A percentile compares a stretch with the other conserved stretches of the same genome.
Evolutionary conservation across 164 flowering plant genomes (phyloP).

Genomic region (Sedum album): DNA sequence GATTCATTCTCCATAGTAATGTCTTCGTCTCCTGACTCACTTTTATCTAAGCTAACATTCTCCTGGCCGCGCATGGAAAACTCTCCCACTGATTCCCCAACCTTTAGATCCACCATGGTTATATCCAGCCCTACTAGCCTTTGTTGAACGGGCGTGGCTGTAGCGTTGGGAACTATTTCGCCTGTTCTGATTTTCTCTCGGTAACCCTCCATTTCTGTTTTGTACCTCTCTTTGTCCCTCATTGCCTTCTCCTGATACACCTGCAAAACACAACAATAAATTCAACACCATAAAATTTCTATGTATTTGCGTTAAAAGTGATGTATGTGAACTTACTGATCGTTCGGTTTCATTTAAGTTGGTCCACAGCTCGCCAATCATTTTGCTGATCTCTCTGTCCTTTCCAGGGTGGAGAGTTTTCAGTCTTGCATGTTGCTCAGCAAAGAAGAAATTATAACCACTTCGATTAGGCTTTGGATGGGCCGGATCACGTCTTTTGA

Average conservation of each 20-base stretch:
- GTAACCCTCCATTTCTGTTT: constrained; percentile 73
- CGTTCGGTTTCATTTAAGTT: constrained; percentile 55
- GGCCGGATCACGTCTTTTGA: constrained; percentile 74
- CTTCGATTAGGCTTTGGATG: constrained; percentile 96
- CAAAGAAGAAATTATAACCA: constrained; percentile 92
- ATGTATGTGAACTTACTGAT: constrained; percentile 35
- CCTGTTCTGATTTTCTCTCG: constrained; percentile 44
- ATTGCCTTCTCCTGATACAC: constrained; percentile 84
- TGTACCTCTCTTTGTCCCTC: constrained; percentile 81
- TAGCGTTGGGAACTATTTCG: constrained; percentile 38
- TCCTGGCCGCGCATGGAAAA: constrained; percentile 27
- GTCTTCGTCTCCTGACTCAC: constrained; percentile 35
- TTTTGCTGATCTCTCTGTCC: constrained; percentile 83
- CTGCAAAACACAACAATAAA: constrained; percentile 21
- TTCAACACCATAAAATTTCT: background rate
- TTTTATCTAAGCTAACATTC: constrained; percentile 26
- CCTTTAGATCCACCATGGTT: constrained; percentile 22
- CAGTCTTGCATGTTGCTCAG: constrained; percentile 88
- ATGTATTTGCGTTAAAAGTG: background rate
- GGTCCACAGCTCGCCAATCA: constrained; percentile 91
- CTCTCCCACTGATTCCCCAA: constrained; percentile 31
- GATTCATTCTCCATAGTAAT: constrained; percentile 20
- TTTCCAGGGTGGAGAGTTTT: constrained; percentile 81
- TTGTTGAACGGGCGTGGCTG: constrained; percentile 49
- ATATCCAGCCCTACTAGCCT: constrained; percentile 26